phyloP scores from a whole-genome alignment of 345 rosid genomes.

The Acer campestre region DNA sequence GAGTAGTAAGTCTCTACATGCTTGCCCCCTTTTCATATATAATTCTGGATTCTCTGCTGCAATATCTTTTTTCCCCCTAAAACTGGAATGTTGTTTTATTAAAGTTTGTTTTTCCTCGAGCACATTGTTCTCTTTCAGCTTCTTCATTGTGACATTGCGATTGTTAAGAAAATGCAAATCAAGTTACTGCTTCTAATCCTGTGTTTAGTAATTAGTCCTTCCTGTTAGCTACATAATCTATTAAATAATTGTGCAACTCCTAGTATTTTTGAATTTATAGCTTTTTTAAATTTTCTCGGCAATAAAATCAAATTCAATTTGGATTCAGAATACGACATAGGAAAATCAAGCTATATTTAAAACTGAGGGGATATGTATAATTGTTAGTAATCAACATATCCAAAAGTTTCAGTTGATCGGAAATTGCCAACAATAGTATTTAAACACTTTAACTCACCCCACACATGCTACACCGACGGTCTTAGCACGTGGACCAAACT shows the following conservation, averaged over 20 bases:
- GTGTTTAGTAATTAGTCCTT: background rate
- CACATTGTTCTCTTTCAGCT: background rate
- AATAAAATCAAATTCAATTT: background rate
- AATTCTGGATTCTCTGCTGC: constrained; percentile 19
- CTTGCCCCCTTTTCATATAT: background rate
- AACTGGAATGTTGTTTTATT: background rate
- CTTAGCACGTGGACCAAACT: too few relatives aligned
- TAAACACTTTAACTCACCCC: too few relatives aligned
- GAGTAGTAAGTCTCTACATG: constrained; percentile 28
- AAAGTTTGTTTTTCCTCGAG: background rate
- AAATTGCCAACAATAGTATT: too few relatives aligned
- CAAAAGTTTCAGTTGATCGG: too few relatives aligned
- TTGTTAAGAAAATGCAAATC: background rate
- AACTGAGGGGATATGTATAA: too few relatives aligned
- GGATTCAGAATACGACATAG: constrained; percentile 6
- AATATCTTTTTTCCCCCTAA: background rate
- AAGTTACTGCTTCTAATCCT: background rate
- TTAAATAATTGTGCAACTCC: background rate
- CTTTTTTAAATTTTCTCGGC: background rate
- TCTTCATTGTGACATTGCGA: background rate
- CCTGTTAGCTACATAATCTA: background rate
- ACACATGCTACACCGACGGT: too few relatives aligned
- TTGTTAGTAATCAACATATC: too few relatives aligned
- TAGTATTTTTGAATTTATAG: background rate
- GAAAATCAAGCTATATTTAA: background rate